Evolutionary conservation across 306 rosid genomes (phyloP), one percentile per base, ranked within the genome.

Genomic region (Rosa lucieae): DNA sequence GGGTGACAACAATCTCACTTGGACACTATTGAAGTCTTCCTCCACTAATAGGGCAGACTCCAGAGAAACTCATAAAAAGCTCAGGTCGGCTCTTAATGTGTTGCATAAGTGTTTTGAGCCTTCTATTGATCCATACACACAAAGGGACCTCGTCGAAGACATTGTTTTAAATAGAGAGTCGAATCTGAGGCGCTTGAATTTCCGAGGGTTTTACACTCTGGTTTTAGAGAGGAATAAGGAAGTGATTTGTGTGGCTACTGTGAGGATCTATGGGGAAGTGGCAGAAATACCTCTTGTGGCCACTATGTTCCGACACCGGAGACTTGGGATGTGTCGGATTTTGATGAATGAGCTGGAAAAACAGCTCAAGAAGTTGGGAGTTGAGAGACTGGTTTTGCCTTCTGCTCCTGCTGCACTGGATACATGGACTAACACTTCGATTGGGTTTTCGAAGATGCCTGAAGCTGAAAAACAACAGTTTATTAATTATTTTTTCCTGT

Each of bases 271-370:
- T 74, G 92, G 92, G 2, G 49, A 79, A 10, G 86, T 90, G 44
- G 91, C 94, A 2, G 94, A 92, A 71, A 74, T 92, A 35, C 93
- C 95, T 14, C 87, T 92, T 6, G 87, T 92, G 21, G 96, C 81
- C 10, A 92, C 97, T 2, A 77, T 79, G 68, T 63, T 63, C 68
- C 18, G 7, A 13, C n/a, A 63, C 43, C 43, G 68, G 68, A 63
- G 42, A 63, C 42, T 29, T 29, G n/a, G 96, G 35, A 81, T 92
- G 96, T 88, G 97, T 51, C 21, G 83, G 2, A 18, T 79, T 3
- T 40, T 90, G 88, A 86, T 92, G 90, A 40, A 73, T 11, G 88
- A 80, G 86, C 90, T 92, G 66, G 90, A 92, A 78, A 80, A 72
- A 20, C 78, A 56, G 81, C 82, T 92, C 44, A 35, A 0, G 51